These are phyloP conservation scores for Rachicladosporium sp. DNA, from an alignment of 2,329 filamentous ascomycete species.

Conservation along the genomic window DNA sequence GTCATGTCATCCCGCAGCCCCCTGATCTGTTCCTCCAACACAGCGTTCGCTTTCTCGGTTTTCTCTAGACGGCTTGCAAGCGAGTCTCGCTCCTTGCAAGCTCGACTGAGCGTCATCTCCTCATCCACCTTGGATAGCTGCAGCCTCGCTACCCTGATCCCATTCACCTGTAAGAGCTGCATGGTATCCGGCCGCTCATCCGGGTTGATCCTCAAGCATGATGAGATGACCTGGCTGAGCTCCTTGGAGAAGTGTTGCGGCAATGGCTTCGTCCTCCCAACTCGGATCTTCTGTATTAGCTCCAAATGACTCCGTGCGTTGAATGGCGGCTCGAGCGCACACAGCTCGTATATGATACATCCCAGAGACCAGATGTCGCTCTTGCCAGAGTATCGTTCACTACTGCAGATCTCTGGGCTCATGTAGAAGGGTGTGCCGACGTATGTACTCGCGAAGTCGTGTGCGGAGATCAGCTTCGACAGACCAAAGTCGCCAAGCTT, in stretches of 20 bases:
- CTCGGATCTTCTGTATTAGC: constrained; percentile 89
- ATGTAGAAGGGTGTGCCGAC: constrained; percentile 99
- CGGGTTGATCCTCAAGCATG: constrained; percentile 79
- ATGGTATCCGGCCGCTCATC: constrained; percentile 80
- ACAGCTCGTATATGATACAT: constrained; percentile 97
- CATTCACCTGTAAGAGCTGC: constrained; percentile 68
- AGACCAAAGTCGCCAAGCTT: constrained; percentile 96
- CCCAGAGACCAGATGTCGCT: constrained; percentile 97
- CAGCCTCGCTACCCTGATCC: constrained; percentile 80
- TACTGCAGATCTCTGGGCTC: constrained; percentile 94
- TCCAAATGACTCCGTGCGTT: constrained; percentile 92
- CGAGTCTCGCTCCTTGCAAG: constrained; percentile 2
- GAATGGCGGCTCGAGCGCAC: constrained; percentile 82
- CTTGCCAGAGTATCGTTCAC: constrained; percentile 90
- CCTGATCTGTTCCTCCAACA: constrained; percentile 48
- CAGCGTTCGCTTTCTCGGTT: constrained; percentile 52
- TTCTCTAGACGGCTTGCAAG: constrained; percentile 26
- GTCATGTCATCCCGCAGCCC: constrained; percentile 33
- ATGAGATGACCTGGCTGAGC: constrained; percentile 70
- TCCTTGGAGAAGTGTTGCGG: constrained; percentile 78
- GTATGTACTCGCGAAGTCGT: constrained; percentile 96
- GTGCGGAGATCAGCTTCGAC: constrained; percentile 90
- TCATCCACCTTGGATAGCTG: constrained; percentile 42
- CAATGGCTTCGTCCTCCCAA: constrained; percentile 68
- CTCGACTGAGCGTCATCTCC: neutral